A percentile compares a stretch with the other conserved stretches of the same genome.
Evolutionary conservation across 2,329 filamentous ascomycete genomes (phyloP).

Genomic region (Tolypocladium guangdongense): DNA sequence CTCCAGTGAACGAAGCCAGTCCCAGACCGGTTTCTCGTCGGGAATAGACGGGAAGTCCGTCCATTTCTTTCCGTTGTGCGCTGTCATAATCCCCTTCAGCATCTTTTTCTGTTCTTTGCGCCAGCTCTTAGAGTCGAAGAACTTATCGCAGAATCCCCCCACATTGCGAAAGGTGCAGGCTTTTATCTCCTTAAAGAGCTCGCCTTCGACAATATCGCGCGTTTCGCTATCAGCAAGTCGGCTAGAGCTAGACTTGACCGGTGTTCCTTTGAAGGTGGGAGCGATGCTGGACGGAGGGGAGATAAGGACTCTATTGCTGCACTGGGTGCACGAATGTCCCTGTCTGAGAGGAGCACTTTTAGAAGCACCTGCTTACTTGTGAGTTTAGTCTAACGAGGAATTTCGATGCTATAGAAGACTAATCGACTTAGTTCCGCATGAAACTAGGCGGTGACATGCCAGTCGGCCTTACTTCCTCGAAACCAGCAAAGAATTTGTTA

Average conservation of each 20-base stretch:
- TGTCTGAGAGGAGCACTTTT: no score
- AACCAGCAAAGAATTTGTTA: no score
- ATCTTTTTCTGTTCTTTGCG: slow-evolving; percentile 4
- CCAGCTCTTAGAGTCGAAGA: slow-evolving; percentile 6
- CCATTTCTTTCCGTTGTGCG: slow-evolving; percentile 8
- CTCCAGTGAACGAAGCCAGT: not conserved
- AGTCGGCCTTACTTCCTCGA: no score
- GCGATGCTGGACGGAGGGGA: not conserved
- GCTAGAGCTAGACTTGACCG: slow-evolving; percentile 2
- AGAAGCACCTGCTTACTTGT: no score
- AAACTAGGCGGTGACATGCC: no score
- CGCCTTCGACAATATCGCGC: slow-evolving; percentile 1
- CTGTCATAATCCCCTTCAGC: slow-evolving; percentile 1
- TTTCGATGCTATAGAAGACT: no score
- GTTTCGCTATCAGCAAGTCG: slow-evolving; percentile 6
- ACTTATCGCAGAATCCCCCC: slow-evolving; percentile 7
- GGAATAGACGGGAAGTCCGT: slow-evolving; percentile 4
- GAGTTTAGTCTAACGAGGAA: no score
- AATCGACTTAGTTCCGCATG: no score
- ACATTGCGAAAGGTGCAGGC: slow-evolving; percentile 7
- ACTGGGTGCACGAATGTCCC: no score
- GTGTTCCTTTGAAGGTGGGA: slow-evolving; percentile 2
- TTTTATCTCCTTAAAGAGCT: slow-evolving; percentile 6
- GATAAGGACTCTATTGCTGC: no score
- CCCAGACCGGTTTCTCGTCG: slow-evolving; percentile 2